Evolutionary conservation across 2,329 filamentous ascomycete genomes (phyloP), one percentile per base, ranked within the genome.

Genomic region (Botrytis paeoniae): DNA sequence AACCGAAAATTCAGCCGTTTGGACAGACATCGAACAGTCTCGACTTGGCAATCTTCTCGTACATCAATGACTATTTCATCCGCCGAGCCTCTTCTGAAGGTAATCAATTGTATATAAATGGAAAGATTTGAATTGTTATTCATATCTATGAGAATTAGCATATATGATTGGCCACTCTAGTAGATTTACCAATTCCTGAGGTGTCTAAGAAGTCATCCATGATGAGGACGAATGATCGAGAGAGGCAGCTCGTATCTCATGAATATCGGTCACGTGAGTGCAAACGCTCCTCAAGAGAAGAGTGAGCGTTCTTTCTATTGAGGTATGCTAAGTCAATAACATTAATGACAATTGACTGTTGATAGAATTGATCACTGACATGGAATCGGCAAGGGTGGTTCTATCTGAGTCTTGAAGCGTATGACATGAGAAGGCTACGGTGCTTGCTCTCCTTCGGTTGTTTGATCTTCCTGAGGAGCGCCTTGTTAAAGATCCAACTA

Each of bases 121-220:
- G 69, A 57, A 43, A 75, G 73, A 62, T 75, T 76, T 29, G 45
- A 45, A 4, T 70, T 69, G 43, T 72, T 69, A 22, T 76, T 76
- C 74, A 76, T 71, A 57, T 76, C 75, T 76, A 61, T 59, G 22
- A 43, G 3, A 35, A 62, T 73, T 35, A 73, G 69, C 54, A 25
- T 73, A n/a, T 66, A 35, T 9, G 7, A 37, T 22, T 18, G 37
- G 8, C 22, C 9, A 7, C 29, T 60, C 62, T 45, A 25, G 57
- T 62, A 32, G n/a, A 73, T 63, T 51, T 70, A 73, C 71, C 71
- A 70, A 73, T 73, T 48, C 71, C 71, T 4, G 71, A 45, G 20
- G 65, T 70, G 51, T 73, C 71, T 62, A 73, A 18, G n/a, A 69
- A 57, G 60, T 57, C 43, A 22, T 73, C 71, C 71, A 73, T 73